A percentile compares a stretch with the other conserved stretches of the same genome.
phyloP scores from a whole-genome alignment of 192 early-diverging fungal species.

The Coemansia sp. region DNA sequence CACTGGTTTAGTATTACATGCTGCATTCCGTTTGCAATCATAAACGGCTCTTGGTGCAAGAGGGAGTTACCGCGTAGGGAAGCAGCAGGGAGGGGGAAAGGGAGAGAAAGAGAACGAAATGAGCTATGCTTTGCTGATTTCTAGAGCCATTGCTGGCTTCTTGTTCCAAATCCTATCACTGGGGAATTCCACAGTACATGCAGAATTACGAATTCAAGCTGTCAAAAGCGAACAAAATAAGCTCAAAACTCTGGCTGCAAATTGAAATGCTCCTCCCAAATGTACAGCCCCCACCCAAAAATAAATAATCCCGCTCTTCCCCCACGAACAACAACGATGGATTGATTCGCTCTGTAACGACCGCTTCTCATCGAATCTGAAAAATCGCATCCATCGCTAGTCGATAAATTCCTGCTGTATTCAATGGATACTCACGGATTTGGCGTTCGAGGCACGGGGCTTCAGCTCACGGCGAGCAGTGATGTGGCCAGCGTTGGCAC shows the following conservation, averaged over 20 bases:
- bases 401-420: neutral
- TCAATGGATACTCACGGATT: conserved; percentile 39
- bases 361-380: neutral
- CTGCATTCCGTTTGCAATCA: no score
- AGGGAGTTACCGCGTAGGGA: no score
- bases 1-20: neutral
- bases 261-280: neutral
- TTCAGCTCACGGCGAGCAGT: conserved; percentile 64
- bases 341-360: neutral
- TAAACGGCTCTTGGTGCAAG: no score
- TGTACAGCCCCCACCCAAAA: neutral
- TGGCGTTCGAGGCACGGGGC: conserved; percentile 34
- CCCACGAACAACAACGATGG: neutral
- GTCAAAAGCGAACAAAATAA: no score
- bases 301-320: neutral
- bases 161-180: no score
- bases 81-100: no score
- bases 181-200: neutral
- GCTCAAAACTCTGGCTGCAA: no score
- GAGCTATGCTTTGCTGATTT: no score
- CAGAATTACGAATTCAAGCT: neutral
- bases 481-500: conserved; percentile 93
- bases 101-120: no score
- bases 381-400: conserved; percentile 3
- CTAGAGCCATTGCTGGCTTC: no score